Conservation (phyloP, 2,329 filamentous ascomycete species). For the Aspergillus neoniger region DNA sequence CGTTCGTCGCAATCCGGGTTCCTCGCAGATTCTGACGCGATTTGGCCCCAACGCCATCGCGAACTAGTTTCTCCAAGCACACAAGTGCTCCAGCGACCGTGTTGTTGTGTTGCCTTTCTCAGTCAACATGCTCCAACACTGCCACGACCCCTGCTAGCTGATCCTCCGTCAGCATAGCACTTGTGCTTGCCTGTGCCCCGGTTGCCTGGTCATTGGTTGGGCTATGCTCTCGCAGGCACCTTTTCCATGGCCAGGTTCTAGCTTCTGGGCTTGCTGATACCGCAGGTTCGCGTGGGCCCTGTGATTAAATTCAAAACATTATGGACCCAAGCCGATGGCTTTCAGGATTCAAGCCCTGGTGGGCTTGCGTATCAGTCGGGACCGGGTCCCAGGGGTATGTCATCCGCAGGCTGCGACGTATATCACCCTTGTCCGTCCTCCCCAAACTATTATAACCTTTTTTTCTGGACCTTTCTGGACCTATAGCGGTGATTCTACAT, state of each 20-base stretch:
- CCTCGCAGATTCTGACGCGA: constrained; percentile 7
- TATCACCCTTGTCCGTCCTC: constrained; percentile 7
- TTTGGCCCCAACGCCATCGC: constrained; percentile 11
- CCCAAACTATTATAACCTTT: neutral
- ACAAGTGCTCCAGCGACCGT: neutral
- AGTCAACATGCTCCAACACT: neutral
- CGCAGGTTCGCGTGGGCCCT: neutral
- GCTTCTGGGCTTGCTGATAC: neutral
- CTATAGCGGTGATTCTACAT: neutral
- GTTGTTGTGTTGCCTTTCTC: neutral
- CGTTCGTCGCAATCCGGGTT: neutral
- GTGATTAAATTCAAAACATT: constrained; percentile 6
- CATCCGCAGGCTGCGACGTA: constrained; percentile 7
- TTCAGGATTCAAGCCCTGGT: neutral
- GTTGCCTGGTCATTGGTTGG: neutral
- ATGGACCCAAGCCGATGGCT: constrained; percentile 6
- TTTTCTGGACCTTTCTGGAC: neutral
- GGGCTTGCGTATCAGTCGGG: constrained; percentile 1
- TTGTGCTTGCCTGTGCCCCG: neutral
- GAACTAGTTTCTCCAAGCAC: constrained; percentile 6
- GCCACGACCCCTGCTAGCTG: constrained; percentile 1
- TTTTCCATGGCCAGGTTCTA: neutral
- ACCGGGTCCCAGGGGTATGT: neutral
- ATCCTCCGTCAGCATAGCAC: neutral
- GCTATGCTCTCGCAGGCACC: neutral